These are phyloP conservation scores for Scutellaria barbata DNA, from an alignment of 257 asterid genomes.

Conservation along the genomic window DNA sequence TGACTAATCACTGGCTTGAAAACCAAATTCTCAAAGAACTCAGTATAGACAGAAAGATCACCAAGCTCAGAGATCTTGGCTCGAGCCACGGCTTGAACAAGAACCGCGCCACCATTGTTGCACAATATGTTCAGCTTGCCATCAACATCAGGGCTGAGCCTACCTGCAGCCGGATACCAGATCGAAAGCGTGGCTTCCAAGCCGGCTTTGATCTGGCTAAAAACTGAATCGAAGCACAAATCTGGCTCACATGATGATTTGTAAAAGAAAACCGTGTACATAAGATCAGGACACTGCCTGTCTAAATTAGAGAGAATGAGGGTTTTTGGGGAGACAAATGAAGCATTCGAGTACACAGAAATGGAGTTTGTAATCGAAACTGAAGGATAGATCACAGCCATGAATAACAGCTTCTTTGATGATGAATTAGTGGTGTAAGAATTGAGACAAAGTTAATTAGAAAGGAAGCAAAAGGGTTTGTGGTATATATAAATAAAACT, in stretches of 20 bases:
- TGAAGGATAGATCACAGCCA: not conserved
- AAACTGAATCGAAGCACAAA: constrained; percentile 20
- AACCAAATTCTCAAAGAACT: constrained; percentile 38
- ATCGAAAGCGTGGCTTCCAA: constrained; percentile 35
- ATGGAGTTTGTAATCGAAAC: constrained; percentile 36
- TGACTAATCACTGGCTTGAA: constrained; percentile 35
- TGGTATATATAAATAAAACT: constrained; percentile 24
- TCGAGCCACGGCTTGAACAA: constrained; percentile 35
- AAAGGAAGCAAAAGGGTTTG: constrained; percentile 19
- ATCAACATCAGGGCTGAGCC: constrained; percentile 25
- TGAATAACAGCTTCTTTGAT: not conserved
- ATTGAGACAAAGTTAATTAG: constrained; percentile 16
- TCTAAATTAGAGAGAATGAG: constrained; percentile 38
- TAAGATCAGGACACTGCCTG: constrained; percentile 39
- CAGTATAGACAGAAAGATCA: constrained; percentile 30
- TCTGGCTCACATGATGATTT: not conserved
- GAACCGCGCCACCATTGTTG: constrained; percentile 39
- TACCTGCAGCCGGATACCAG: constrained; percentile 39
- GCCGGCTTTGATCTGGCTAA: constrained; percentile 30
- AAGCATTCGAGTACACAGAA: constrained; percentile 32
- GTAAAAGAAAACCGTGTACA: constrained; percentile 42
- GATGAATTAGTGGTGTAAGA: constrained; percentile 9
- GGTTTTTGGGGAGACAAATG: constrained; percentile 23
- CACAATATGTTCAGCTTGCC: constrained; percentile 36
- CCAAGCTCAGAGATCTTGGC: constrained; percentile 37